Base-by-base conservation (phyloP, 2,329 filamentous ascomycete species). In the Ceratocystis lukuohia region DNA sequence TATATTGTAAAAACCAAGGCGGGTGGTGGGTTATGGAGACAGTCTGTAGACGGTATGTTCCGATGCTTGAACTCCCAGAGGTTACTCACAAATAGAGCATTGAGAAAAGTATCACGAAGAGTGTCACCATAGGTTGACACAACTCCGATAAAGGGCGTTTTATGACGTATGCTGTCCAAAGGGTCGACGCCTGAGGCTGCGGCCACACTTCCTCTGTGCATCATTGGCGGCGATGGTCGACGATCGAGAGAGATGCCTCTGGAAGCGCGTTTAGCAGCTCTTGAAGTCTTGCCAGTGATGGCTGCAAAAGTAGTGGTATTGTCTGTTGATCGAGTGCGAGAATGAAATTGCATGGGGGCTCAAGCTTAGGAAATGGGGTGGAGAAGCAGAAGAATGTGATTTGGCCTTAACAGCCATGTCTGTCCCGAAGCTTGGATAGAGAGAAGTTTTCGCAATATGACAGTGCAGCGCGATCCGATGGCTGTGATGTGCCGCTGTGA, bases 81-180 rank as follows among this genome's bases (percentile, higher is more conserved):
- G 48, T 53, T 6, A 68, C 66, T 68, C 62, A 68, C 66, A 68
- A 68, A 68, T 37, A 68, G 25, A 17, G 59, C 59, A 30, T 65
- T 46, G 12, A 68, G 59, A 59, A 65, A 68, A 25, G 48, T 63
- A 41, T 68, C 66, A 15, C 66, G 57, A 17, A 46, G 30, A 4
- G 37, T 50, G 10, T 66, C 63, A 7, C 66, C 66, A 37, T 65
- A 62, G 10, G 66, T 68, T n/a, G 66, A 68, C 8, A 68, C 66
- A 48, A 68, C 66, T 28, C 66, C 66, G 10, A 68, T 48, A 50
- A 68, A 68, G 10, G 66, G 66, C 1, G 61, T 48, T 48, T 64
- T 65, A 64, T 66, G 61, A 46, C 63, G 61, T n/a, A 68, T 65
- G 30, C 37, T 53, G 15, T 65, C 66, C 6, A 68, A 28, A 15